Evolutionary conservation across 2,329 filamentous ascomycete species (phyloP).

Genomic region (Moelleriella libera): DNA sequence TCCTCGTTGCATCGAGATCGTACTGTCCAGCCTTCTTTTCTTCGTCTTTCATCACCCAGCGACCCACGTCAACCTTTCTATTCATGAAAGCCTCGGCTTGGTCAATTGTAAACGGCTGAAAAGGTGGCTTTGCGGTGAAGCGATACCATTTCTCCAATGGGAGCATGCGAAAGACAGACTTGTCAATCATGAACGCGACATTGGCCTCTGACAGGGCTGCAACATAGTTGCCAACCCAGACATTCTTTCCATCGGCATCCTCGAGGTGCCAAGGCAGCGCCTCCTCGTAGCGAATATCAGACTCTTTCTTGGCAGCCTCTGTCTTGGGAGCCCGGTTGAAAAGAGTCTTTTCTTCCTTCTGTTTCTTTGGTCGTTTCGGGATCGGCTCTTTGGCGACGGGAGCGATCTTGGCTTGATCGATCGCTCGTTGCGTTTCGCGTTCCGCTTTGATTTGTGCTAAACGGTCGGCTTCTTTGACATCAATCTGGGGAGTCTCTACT

Average conservation of each 20-base stretch:
- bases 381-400: constrained; percentile 52
- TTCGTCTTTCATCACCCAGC: constrained; percentile 65
- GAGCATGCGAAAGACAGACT: constrained; percentile 64
- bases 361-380: constrained; percentile 41
- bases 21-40: constrained; percentile 41
- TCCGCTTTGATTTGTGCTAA: constrained; percentile 62
- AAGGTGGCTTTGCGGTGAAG: constrained; percentile 67
- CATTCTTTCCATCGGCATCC: constrained; percentile 89
- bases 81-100: constrained; percentile 76
- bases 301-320: constrained; percentile 66
- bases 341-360: constrained; percentile 73
- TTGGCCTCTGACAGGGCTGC: constrained; percentile 76
- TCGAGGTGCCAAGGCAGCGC: constrained; percentile 93
- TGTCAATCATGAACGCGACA: constrained; percentile 61
- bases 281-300: constrained; percentile 76
- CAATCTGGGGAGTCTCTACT: constrained; percentile 25
- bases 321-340: constrained; percentile 68
- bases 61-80: constrained; percentile 59
- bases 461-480: constrained; percentile 46
- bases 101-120: constrained; percentile 65
- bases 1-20: constrained; percentile 46
- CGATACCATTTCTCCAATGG: constrained; percentile 95
- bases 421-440: constrained; percentile 70
- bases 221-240: constrained; percentile 86
- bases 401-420: constrained; percentile 85